Base-by-base conservation (phyloP, 371 early-diverging fungal genomes). In the Circinella umbellata region DNA sequence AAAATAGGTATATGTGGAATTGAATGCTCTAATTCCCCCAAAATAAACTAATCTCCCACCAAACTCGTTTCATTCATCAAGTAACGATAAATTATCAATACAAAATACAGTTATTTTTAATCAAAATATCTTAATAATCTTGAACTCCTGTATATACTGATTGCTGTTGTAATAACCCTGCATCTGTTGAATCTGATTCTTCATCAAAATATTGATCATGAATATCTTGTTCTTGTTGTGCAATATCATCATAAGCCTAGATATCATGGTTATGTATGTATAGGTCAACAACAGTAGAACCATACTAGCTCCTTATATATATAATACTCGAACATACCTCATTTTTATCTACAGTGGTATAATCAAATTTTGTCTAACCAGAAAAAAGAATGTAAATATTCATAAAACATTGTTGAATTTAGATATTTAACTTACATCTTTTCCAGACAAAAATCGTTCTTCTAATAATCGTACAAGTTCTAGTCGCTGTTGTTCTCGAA, bases 131-230 rank as follows among this genome's bases (percentile, higher is more conserved):
- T 57, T 27, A 73, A 65, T 73, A 73, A 64, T 73, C 74, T 46
- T 69, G 42, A 57, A 67, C 64, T 14, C 74, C 74, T 15, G 74
- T 73, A 67, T 76, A 76, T 5, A 64, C 70, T 4, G 70, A 64
- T 17, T 68, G 35, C 18, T 36, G 36, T 34, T 47, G 38, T 51
- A 38, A 37, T 51, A 15, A 57, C 3, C 4, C 57, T 5, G 20
- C 35, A n/a, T 17, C 42, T 6, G 46, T 60, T 9, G 54, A 51
- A 13, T 71, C 69, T 37, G 36, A 36, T 64, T 73, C 71, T 64
- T 82, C 82, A 66, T 83, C 82, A 71, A 86, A 86, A 63, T 86
- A 86, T 39, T 59, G 68, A 64, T 86, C 86, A 57, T 84, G 84
- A 5, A 78, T 72, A 53, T 84, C 86, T 61, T 74, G 72, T 60